Conservation (phyloP, 2,329 filamentous ascomycete species). For the Penicillium oxalicum region DNA sequence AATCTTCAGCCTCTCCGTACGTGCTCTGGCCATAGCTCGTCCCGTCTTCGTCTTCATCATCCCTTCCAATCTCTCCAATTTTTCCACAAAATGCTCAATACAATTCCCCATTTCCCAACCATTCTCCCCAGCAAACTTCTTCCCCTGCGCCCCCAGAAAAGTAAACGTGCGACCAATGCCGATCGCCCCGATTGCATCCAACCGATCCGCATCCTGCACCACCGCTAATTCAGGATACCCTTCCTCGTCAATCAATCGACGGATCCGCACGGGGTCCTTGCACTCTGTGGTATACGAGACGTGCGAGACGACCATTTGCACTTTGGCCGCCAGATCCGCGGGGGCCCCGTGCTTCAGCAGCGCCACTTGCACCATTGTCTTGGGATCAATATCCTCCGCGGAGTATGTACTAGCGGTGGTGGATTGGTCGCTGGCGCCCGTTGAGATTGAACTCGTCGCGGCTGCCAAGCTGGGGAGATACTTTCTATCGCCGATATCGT, state of each 20-base stretch:
- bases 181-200: constrained; percentile 86
- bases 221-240: constrained; percentile 68
- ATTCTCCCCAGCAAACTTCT: constrained; percentile 19
- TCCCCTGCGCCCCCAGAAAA: constrained; percentile 58
- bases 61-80: constrained; percentile 59
- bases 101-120: constrained; percentile 54
- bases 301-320: constrained; percentile 67
- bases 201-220: constrained; percentile 84
- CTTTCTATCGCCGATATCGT: constrained; percentile 85
- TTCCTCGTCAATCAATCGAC: constrained; percentile 49
- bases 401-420: too few relatives aligned
- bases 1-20: constrained; percentile 44
- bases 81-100: constrained; percentile 70
- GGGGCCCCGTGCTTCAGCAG: constrained; percentile 46
- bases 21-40: constrained; percentile 43
- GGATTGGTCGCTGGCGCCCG: constrained; percentile 11
- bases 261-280: constrained; percentile 54
- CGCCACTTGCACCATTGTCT: constrained; percentile 24
- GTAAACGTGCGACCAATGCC: constrained; percentile 75
- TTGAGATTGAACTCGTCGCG: constrained; percentile 5
- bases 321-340: constrained; percentile 53
- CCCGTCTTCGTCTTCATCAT: constrained; percentile 57
- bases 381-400: constrained; percentile 15
- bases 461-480: constrained; percentile 49
- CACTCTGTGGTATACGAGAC: constrained; percentile 75